These are phyloP conservation scores for Aspergillus sp. DNA, from an alignment of 2,329 filamentous ascomycete genomes.

Conservation along the genomic window DNA sequence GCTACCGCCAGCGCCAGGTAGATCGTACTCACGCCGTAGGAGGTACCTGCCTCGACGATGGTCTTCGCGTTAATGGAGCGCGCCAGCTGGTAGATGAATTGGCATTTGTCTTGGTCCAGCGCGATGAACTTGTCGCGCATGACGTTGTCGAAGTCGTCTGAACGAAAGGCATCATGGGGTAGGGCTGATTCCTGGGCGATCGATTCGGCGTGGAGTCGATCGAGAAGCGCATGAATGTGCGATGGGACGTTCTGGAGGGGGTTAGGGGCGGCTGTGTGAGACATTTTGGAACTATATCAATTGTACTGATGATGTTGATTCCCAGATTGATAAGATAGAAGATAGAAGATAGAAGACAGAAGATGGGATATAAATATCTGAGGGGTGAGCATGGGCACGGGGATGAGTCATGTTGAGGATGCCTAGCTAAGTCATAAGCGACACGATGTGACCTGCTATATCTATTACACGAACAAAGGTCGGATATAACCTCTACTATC, in stretches of 20 bases:
- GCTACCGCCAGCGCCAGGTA: conserved; percentile 60
- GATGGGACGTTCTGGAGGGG: neutral
- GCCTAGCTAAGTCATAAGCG: no score
- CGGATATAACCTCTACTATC: no score
- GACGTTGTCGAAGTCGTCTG: conserved; percentile 34
- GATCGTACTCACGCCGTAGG: conserved; percentile 62
- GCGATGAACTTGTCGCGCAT: conserved; percentile 60
- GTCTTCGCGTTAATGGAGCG: conserved; percentile 49
- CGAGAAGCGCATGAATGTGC: neutral
- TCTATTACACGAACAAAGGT: no score
- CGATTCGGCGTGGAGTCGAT: conserved; percentile 1
- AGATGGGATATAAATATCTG: no score
- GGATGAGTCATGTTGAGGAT: no score
- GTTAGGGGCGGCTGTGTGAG: neutral
- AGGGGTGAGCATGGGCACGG: no score
- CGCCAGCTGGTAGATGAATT: conserved; percentile 56
- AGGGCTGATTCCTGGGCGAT: conserved; percentile 3
- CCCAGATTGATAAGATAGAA: no score
- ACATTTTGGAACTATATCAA: neutral
- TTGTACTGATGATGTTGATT: no score
- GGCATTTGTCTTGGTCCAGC: conserved; percentile 58
- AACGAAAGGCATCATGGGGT: conserved; percentile 6
- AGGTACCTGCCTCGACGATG: conserved; percentile 61
- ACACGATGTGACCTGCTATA: no score
- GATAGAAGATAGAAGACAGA: no score